phyloP scores from a whole-genome alignment of 768 basidiomycete species.

The Rhodosporidiobolus odoratus region DNA sequence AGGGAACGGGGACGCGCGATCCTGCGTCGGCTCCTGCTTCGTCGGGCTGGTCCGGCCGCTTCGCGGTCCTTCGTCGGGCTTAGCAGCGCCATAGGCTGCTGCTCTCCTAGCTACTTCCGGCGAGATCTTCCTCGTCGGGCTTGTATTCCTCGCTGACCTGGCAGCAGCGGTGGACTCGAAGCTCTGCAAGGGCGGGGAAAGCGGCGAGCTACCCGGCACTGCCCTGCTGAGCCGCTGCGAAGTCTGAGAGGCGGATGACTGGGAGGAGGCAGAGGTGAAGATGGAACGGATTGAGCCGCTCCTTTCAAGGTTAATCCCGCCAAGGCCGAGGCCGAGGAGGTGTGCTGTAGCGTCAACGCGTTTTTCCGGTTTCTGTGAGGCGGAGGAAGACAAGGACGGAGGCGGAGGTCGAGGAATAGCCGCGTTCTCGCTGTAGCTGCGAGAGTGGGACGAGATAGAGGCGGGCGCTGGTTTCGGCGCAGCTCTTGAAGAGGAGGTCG shows the following conservation, averaged over 20 bases:
- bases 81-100: not conserved
- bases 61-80: not conserved
- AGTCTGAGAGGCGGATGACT: not conserved
- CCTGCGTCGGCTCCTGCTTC: not conserved
- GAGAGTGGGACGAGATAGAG: no score
- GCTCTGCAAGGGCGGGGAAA: not conserved
- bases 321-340: slow-evolving; percentile 11
- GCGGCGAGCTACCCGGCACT: not conserved
- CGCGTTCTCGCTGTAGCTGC: not conserved
- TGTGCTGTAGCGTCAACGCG: slow-evolving; percentile 19
- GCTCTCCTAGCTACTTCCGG: slow-evolving; percentile 14
- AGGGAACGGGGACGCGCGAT: not conserved
- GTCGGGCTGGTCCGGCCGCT: not conserved
- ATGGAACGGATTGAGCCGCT: slow-evolving; percentile 9
- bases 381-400: not conserved
- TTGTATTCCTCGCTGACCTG: not conserved
- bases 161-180: not conserved
- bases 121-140: slow-evolving; percentile 10
- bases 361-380: not conserved
- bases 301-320: no score
- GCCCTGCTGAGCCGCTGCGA: not conserved
- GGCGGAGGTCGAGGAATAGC: no score
- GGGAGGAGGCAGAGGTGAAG: not conserved
- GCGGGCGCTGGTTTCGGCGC: no score
- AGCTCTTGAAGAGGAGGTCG: not conserved